Conservation (phyloP, 2,329 filamentous ascomycete species). For the Neopestalotiopsis sp. region DNA sequence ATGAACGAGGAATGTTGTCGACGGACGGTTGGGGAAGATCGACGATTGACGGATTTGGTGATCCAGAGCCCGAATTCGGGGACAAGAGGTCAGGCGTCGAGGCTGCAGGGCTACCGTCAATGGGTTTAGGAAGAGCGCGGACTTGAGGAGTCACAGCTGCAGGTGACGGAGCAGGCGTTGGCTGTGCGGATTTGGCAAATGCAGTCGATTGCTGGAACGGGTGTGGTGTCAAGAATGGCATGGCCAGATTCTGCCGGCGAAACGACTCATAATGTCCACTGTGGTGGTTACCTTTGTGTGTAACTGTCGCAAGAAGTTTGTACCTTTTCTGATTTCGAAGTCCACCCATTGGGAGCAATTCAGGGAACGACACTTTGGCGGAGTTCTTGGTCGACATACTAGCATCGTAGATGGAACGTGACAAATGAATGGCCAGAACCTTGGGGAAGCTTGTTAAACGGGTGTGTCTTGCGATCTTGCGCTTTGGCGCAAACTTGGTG, state of each 20-base stretch:
- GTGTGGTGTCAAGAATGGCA: slow-evolving; percentile 83
- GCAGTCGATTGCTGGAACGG: slow-evolving; percentile 77
- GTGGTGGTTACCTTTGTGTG: slow-evolving; percentile 93
- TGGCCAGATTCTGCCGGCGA: slow-evolving; percentile 78
- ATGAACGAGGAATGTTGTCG: slow-evolving; percentile 26
- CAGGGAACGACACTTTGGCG: slow-evolving; percentile 91
- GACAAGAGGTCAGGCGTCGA: slow-evolving; percentile 55
- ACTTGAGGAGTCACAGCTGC: slow-evolving; percentile 53
- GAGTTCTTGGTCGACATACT: slow-evolving; percentile 87
- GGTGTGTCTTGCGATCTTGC: slow-evolving; percentile 85
- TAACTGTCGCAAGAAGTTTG: slow-evolving; percentile 84
- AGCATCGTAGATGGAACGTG: slow-evolving; percentile 86
- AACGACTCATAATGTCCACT: slow-evolving; percentile 98
- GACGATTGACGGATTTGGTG: slow-evolving; percentile 44
- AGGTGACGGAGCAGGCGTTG: slow-evolving; percentile 31
- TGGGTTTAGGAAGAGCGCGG: slow-evolving; percentile 39
- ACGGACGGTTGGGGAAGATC: slow-evolving; percentile 25
- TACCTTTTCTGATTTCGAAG: slow-evolving; percentile 80
- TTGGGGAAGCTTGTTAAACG: slow-evolving; percentile 88
- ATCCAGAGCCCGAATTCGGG: slow-evolving; percentile 39
- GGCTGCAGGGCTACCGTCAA: slow-evolving; percentile 45
- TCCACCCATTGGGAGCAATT: slow-evolving; percentile 81
- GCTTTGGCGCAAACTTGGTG: slow-evolving; percentile 74
- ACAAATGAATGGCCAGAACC: slow-evolving; percentile 89
- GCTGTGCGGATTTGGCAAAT: slow-evolving; percentile 68